Percentiles rank a stretch among this genome's conserved stretches.
Conservation (phyloP, 2,329 filamentous ascomycete species). For the Ophiostoma australiae region DNA sequence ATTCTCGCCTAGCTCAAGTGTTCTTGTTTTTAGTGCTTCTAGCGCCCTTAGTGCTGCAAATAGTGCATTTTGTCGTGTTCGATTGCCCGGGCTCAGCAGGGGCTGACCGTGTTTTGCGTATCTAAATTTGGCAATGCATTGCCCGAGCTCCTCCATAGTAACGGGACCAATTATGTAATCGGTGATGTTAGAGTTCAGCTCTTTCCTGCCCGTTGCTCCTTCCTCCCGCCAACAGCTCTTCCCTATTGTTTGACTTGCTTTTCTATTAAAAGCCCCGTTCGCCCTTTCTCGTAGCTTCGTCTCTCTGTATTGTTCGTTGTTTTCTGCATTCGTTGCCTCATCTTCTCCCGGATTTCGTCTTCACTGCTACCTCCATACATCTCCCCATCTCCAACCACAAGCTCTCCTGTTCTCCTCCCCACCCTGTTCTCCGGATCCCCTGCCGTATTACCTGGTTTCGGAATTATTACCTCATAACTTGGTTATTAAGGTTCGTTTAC, state of each 20-base stretch:
- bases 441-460: neutral
- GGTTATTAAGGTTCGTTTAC: slow-evolving; percentile 11
- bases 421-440: neutral
- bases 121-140: slow-evolving; percentile 9
- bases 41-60: neutral
- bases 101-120: slow-evolving; percentile 2
- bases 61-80: slow-evolving; percentile 2
- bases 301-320: neutral
- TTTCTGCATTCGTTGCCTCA: neutral
- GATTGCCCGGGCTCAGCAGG: neutral
- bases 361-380: neutral
- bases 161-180: neutral
- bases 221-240: neutral
- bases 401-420: neutral
- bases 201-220: neutral
- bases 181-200: neutral
- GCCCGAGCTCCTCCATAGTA: neutral
- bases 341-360: neutral
- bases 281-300: neutral
- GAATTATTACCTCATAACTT: neutral
- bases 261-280: neutral
- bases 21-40: neutral
- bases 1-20: neutral
- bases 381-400: neutral
- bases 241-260: neutral